Evolutionary conservation across 2,329 filamentous ascomycete species (phyloP).

Genomic region (Claviceps africana): DNA sequence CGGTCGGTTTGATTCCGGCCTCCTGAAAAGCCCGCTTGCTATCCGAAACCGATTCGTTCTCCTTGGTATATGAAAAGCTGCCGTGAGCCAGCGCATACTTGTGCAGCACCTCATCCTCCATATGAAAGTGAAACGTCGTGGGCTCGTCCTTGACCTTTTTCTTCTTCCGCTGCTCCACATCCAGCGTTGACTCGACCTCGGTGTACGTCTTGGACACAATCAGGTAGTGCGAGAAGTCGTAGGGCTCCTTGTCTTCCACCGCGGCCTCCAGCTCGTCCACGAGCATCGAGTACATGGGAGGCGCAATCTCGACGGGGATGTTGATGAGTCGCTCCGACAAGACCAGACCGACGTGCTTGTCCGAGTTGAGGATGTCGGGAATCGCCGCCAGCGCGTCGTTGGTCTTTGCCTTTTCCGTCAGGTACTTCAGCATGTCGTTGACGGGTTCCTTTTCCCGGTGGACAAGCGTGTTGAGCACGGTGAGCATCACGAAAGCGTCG

Average conservation of each 20-base stretch:
- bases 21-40: constrained; percentile 93
- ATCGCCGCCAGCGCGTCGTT: constrained; percentile 43
- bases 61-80: constrained; percentile 65
- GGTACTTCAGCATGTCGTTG: constrained; percentile 56
- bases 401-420: constrained; percentile 41
- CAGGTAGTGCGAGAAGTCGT: constrained; percentile 85
- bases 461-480: constrained; percentile 67
- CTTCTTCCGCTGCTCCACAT: constrained; percentile 43
- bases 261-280: constrained; percentile 82
- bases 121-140: constrained; percentile 79
- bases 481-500: constrained; percentile 86
- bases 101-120: constrained; percentile 83
- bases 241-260: constrained; percentile 79
- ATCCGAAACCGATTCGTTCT: constrained; percentile 70
- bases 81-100: constrained; percentile 57
- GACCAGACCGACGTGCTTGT: constrained; percentile 62
- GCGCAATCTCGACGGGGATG: constrained; percentile 83
- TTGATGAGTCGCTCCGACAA: constrained; percentile 93
- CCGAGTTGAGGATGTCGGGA: constrained; percentile 36
- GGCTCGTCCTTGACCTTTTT: constrained; percentile 51
- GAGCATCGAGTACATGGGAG: constrained; percentile 90
- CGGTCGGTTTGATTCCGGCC: constrained; percentile 70
- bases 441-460: constrained; percentile 65
- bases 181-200: constrained; percentile 71
- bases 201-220: constrained; percentile 85